Evolutionary conservation across 1,284 basidiomycete species (phyloP), one percentile per base, ranked within the genome.

Genomic region (Jaminaea rosea): DNA sequence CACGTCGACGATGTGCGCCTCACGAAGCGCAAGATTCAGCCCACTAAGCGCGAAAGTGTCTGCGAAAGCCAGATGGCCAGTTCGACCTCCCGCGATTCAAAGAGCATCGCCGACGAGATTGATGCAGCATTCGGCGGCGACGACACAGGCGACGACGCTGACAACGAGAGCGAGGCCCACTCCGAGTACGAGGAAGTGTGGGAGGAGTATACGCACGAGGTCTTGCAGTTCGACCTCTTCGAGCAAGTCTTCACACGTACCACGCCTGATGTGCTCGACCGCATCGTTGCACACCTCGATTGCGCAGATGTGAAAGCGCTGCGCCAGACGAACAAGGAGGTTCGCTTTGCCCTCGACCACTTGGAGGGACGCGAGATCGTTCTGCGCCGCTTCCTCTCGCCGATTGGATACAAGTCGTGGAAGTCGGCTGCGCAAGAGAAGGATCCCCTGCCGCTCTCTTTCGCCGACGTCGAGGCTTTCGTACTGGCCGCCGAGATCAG

Each of bases 391-490:
- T 72, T 67, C 59, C 62, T 73, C 10, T 56, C 57, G 4, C 55
- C 55, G 28, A 34, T 70, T 15, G 71, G 71, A 15, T 73, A 72
- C 49, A 27, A 44, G 6, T 41, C 52, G 7, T 72, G 69, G 69
- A 46, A 44, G 11, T 34, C 55, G 6, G 45, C 46, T 7, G 19
- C 26, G 26, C 21, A 49, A 15, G 56, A 50, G 6, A 51, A 17
- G 9, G 67, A 72, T 26, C 68, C 71, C 9, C 48, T 67, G 13
- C 64, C 66, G 19, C 45, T 72, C 6, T 63, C 51, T 37, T 61
- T 69, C 27, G 39, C 50, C 26, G 69, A 73, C 44, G 62, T 56
- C 49, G 69, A 73, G 42, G 69, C 58, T 8, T 72, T 73, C 51
- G 36, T 72, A 28, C 53, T 73, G 39, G 56, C 55, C 50, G 50